phyloP scores from a whole-genome alignment of 768 basidiomycete genomes.

The Postia placenta region DNA sequence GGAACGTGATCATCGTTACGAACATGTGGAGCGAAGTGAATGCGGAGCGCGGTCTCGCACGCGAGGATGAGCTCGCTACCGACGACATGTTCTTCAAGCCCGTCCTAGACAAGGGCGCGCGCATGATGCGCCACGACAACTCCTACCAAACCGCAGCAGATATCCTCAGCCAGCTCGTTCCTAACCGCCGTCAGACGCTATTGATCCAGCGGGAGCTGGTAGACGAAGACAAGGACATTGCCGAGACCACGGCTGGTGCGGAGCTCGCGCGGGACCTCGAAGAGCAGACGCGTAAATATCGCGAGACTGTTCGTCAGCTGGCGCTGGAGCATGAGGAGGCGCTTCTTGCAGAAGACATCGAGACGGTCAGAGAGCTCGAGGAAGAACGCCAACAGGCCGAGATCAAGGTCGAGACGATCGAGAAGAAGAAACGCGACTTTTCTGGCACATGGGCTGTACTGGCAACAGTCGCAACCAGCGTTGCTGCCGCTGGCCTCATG shows the following conservation, averaged over 20 bases:
- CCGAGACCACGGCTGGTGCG: constrained; percentile 46
- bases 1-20: constrained; percentile 19
- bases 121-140: constrained; percentile 36
- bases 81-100: constrained; percentile 96
- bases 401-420: constrained; percentile 2
- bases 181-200: constrained; percentile 34
- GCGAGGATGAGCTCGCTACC: constrained; percentile 9
- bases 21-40: constrained; percentile 23
- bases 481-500: neutral
- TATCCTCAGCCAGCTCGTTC: constrained; percentile 37
- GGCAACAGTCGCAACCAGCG: neutral
- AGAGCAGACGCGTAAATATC: constrained; percentile 39
- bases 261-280: constrained; percentile 46
- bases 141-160: constrained; percentile 32
- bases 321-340: constrained; percentile 8
- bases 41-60: constrained; percentile 3
- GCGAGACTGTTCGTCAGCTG: constrained; percentile 34
- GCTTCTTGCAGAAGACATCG: neutral
- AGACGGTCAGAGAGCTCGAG: constrained; percentile 1
- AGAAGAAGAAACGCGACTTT: neutral
- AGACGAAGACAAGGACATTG: constrained; percentile 38
- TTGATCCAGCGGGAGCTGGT: constrained; percentile 53
- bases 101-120: constrained; percentile 62
- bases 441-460: neutral
- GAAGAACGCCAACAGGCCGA: neutral